These are phyloP conservation scores for Vittaforma corneae DNA, from an alignment of 371 early-diverging fungal genomes.

Conservation along the genomic window DNA sequence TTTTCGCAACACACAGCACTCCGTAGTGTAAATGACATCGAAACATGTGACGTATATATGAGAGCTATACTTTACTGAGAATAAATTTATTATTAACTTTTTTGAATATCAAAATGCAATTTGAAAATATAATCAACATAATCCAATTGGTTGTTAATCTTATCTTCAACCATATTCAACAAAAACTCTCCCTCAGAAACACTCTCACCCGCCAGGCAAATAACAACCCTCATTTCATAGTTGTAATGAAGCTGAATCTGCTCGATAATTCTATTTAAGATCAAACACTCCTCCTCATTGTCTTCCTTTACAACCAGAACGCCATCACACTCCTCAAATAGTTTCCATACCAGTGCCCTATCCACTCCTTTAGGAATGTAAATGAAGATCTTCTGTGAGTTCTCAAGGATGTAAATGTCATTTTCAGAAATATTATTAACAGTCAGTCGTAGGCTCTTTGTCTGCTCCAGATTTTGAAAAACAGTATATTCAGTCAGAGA, in stretches of 20 bases:
- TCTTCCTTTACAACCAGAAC: background rate
- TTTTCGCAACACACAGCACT: too few species aligned
- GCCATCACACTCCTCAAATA: constrained; percentile 9
- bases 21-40: too few species aligned
- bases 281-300: constrained; percentile 4
- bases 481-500: constrained; percentile 52
- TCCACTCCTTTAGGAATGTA: constrained; percentile 56
- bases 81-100: constrained; percentile 5
- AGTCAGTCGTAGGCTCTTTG: constrained; percentile 41
- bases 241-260: constrained; percentile 13
- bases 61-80: too few species aligned
- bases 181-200: constrained; percentile 42
- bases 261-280: constrained; percentile 24
- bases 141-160: constrained; percentile 36
- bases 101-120: constrained; percentile 44
- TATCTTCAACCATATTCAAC: constrained; percentile 53
- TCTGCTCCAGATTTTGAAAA: constrained; percentile 20
- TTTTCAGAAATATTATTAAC: constrained; percentile 27
- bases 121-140: constrained; percentile 44
- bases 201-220: constrained; percentile 9
- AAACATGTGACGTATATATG: too few species aligned
- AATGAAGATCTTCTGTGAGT: constrained; percentile 42
- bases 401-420: constrained; percentile 58
- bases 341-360: constrained; percentile 11
- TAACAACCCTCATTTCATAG: constrained; percentile 10